These are phyloP conservation scores for Geosmithia flava DNA, from an alignment of 2,329 filamentous ascomycete species.

Conservation along the genomic window DNA sequence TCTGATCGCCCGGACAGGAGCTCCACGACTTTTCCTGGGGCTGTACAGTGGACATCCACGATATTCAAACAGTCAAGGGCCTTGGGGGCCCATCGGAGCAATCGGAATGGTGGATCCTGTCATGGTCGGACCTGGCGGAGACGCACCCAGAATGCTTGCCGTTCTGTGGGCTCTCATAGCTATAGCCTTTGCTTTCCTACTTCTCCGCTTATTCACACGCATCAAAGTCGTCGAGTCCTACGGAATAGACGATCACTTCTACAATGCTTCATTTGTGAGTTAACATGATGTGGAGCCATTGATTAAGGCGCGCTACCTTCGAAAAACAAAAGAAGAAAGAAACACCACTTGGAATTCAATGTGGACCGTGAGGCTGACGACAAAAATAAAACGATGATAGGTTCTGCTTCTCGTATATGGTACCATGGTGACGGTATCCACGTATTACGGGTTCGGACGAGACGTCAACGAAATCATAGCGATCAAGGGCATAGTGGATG, in stretches of 20 bases:
- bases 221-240: slow-evolving; percentile 11
- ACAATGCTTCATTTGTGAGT: slow-evolving; percentile 12
- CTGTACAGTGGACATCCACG: too few relatives aligned
- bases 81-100: too few relatives aligned
- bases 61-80: too few relatives aligned
- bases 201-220: slow-evolving; percentile 20
- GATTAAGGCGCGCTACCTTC: not conserved
- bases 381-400: too few relatives aligned
- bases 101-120: too few relatives aligned
- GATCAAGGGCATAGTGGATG: not conserved
- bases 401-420: slow-evolving; percentile 5
- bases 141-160: too few relatives aligned
- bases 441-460: slow-evolving; percentile 17
- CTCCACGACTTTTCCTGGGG: too few relatives aligned
- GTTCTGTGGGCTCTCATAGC: slow-evolving; percentile 7
- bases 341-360: too few relatives aligned
- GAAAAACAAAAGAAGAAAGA: too few relatives aligned
- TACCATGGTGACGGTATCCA: slow-evolving; percentile 14
- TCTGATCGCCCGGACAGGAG: too few relatives aligned
- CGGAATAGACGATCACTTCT: slow-evolving; percentile 18
- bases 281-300: slow-evolving; percentile 10
- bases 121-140: too few relatives aligned
- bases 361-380: too few relatives aligned
- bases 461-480: slow-evolving; percentile 5
- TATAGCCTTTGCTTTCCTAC: slow-evolving; percentile 13